A percentile compares a stretch with the other conserved stretches of the same genome.
These are phyloP conservation scores for Cardiosporidium cionae DNA, from an alignment of 169 alveolate species.

Conservation along the genomic window DNA sequence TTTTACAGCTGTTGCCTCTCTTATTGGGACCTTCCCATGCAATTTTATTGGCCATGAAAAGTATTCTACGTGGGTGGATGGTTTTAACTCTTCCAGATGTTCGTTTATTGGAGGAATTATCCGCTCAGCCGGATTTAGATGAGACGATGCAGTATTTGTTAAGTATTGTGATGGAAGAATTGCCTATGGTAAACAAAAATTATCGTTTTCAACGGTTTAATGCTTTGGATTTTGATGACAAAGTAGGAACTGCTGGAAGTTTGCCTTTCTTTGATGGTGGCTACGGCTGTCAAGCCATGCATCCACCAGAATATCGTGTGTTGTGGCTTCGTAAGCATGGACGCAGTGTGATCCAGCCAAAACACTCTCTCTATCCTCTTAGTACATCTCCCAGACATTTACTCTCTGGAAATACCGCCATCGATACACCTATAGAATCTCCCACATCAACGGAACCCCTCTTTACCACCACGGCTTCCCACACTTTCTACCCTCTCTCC, in stretches of 20 bases:
- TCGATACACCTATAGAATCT: too few relatives aligned
- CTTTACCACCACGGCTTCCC: too few relatives aligned
- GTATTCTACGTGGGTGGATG: background rate
- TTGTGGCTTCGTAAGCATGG: constrained; percentile 13
- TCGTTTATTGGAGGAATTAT: constrained; percentile 4
- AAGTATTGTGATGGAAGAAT: constrained; percentile 9
- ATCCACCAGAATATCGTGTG: constrained; percentile 14
- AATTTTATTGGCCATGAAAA: background rate
- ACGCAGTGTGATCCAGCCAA: constrained; percentile 5
- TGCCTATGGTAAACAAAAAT: constrained; percentile 1
- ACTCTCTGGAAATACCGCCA: too few relatives aligned
- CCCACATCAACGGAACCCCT: too few relatives aligned
- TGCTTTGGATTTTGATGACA: constrained; percentile 3
- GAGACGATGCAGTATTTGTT: constrained; percentile 18
- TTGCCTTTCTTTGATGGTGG: constrained; percentile 15
- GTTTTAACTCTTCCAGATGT: background rate
- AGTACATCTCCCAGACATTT: too few relatives aligned
- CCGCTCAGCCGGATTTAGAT: background rate
- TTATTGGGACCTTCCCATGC: constrained; percentile 5
- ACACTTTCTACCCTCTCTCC: too few relatives aligned
- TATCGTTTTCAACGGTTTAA: constrained; percentile 2
- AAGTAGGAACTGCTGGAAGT: constrained; percentile 4
- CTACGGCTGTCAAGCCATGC: constrained; percentile 8
- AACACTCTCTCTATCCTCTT: too few relatives aligned
- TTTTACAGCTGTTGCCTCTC: constrained; percentile 13